These are phyloP conservation scores for Physocladia obscura DNA, from an alignment of 192 early-diverging fungal species.

Conservation along the genomic window DNA sequence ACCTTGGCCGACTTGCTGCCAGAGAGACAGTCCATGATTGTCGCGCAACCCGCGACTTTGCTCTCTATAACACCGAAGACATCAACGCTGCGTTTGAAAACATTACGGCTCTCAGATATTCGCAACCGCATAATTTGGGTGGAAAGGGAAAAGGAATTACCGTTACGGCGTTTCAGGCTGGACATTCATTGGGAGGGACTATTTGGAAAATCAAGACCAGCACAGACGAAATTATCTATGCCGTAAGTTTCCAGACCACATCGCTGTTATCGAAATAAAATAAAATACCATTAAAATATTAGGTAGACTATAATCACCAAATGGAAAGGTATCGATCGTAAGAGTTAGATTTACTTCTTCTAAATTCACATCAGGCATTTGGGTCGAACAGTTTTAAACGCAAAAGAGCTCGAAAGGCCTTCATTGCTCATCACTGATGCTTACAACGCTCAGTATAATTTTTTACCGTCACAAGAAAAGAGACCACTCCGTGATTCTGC, in stretches of 20 bases:
- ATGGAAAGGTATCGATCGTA: slow-evolving; percentile 64
- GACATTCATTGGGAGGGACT: slow-evolving; percentile 93
- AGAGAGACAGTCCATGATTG: slow-evolving; percentile 64
- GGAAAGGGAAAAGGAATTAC: slow-evolving; percentile 82
- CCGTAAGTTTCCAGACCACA: no score
- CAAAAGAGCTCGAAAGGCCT: slow-evolving; percentile 72
- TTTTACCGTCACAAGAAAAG: slow-evolving; percentile 59
- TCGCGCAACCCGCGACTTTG: slow-evolving; percentile 71
- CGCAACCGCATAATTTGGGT: slow-evolving; percentile 73
- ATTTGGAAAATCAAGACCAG: slow-evolving; percentile 97
- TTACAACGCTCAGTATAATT: slow-evolving; percentile 68
- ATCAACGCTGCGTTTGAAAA: slow-evolving; percentile 84
- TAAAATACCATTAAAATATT: not conserved
- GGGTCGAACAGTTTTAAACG: slow-evolving; percentile 66
- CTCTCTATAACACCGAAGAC: slow-evolving; percentile 72
- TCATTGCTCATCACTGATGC: slow-evolving; percentile 93
- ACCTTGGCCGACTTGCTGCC: slow-evolving; percentile 84
- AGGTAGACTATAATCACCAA: slow-evolving; percentile 84
- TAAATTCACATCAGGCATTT: slow-evolving; percentile 60
- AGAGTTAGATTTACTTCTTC: not conserved
- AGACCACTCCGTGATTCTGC: slow-evolving; percentile 63
- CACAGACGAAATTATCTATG: slow-evolving; percentile 90
- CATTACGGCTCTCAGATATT: slow-evolving; percentile 79
- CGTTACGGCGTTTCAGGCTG: slow-evolving; percentile 87
- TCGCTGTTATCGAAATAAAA: not conserved